Conservation (phyloP, 352 stramenopile genomes). For the Phytopythium vexans region DNA sequence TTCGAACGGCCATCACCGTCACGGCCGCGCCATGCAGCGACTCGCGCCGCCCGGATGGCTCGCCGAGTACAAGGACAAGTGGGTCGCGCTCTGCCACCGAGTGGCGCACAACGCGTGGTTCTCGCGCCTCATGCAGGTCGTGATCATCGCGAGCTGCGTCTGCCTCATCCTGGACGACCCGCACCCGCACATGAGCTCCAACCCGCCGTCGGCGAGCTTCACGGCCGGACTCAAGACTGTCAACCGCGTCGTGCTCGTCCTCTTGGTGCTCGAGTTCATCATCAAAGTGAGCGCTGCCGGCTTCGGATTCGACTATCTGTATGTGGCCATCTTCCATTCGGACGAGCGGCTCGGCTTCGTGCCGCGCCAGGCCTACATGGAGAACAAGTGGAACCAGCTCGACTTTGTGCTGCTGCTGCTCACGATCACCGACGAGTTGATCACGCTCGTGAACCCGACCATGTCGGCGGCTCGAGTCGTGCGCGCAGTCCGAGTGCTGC, state of each 20-base stretch:
- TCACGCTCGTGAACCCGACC: slow-evolving; percentile 36
- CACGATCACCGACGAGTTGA: slow-evolving; percentile 51
- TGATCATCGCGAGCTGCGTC: slow-evolving; percentile 69
- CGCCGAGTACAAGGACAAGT: slow-evolving; percentile 4
- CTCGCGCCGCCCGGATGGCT: background rate
- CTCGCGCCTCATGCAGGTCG: slow-evolving; percentile 56
- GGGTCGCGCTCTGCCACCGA: slow-evolving; percentile 15
- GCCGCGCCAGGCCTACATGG: slow-evolving; percentile 66
- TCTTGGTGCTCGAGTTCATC: slow-evolving; percentile 58
- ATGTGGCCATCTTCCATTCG: slow-evolving; percentile 50
- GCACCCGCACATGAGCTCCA: slow-evolving; percentile 54
- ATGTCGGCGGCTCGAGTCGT: slow-evolving; percentile 57
- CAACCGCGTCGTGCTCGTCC: slow-evolving; percentile 43
- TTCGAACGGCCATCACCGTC: background rate
- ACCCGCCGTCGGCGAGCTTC: slow-evolving; percentile 30
- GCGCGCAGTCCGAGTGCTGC: slow-evolving; percentile 58
- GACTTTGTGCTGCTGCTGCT: slow-evolving; percentile 59
- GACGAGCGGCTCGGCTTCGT: slow-evolving; percentile 67
- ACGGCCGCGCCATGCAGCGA: background rate
- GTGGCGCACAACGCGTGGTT: slow-evolving; percentile 40
- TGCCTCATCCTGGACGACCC: slow-evolving; percentile 73
- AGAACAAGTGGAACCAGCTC: slow-evolving; percentile 76
- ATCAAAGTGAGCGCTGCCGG: slow-evolving; percentile 50
- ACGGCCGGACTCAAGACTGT: slow-evolving; percentile 27
- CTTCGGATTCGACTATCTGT: slow-evolving; percentile 67